Conservation (phyloP, 108 stramenopile genomes). For the Nitzschia sp. region DNA sequence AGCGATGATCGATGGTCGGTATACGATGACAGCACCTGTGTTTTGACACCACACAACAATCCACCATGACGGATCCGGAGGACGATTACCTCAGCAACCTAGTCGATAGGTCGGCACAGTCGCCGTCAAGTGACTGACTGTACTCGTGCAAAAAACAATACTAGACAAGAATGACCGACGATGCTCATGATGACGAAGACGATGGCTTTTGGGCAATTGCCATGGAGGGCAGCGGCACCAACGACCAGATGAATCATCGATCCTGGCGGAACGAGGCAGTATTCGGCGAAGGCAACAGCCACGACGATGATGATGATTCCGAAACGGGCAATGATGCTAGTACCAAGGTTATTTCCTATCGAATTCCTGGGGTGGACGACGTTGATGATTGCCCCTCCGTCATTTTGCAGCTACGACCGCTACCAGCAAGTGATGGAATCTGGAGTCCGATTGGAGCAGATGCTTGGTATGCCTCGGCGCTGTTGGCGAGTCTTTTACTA, state of each 20-base stretch:
- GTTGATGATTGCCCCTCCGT: background rate
- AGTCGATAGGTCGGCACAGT: too few species aligned
- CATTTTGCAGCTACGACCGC: conserved; percentile 22
- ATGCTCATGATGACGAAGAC: background rate
- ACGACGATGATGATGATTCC: background rate
- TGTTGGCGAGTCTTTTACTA: conserved; percentile 27
- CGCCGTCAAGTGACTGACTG: too few species aligned
- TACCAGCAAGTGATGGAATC: conserved; percentile 37
- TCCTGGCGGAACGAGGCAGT: too few species aligned
- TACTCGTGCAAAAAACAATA: too few species aligned
- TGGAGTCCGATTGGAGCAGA: conserved; percentile 56
- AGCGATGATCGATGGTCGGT: too few species aligned
- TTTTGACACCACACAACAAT: too few species aligned
- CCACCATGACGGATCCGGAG: too few species aligned
- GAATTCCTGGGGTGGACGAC: background rate
- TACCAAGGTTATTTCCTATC: background rate
- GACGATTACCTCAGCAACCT: too few species aligned
- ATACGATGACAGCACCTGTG: too few species aligned
- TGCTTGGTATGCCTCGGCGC: conserved; percentile 52
- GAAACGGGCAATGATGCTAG: background rate
- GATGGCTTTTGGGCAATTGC: conserved; percentile 15
- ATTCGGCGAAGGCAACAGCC: background rate
- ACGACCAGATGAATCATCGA: too few species aligned
- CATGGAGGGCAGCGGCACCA: background rate
- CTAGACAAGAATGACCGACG: too few species aligned